These are phyloP conservation scores for Leucosporidium yakuticum DNA, from an alignment of 768 basidiomycete species.

Conservation along the genomic window DNA sequence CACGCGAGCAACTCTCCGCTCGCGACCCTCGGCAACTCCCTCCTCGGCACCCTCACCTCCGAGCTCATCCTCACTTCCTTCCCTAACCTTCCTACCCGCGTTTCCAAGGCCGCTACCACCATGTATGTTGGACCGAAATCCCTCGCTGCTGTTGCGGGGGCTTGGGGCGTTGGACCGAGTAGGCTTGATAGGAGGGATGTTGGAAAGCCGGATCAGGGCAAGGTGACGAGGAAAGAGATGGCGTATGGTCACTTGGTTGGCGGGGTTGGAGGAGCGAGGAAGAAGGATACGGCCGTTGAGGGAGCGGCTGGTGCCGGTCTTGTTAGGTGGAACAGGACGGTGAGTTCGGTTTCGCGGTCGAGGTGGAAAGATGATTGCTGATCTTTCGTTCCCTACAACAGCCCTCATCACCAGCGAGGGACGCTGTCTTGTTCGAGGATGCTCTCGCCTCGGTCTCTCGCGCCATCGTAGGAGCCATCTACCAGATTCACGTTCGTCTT, in stretches of 20 bases:
- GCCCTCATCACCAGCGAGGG: conserved; percentile 14
- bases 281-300: conserved; percentile 24
- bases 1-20: conserved; percentile 68
- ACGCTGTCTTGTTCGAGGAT: conserved; percentile 61
- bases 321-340: conserved; percentile 73
- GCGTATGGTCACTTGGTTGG: conserved; percentile 34
- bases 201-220: conserved; percentile 20
- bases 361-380: conserved; percentile 40
- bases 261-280: conserved; percentile 33
- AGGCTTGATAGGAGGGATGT: conserved; percentile 23
- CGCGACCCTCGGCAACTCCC: conserved; percentile 69
- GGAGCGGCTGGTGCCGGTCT: conserved; percentile 64
- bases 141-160: conserved; percentile 78
- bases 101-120: conserved; percentile 82
- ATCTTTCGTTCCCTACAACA: conserved; percentile 24
- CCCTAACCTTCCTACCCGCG: conserved; percentile 85
- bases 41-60: conserved; percentile 82
- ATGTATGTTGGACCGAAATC: conserved; percentile 83
- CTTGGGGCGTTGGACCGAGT: conserved; percentile 36
- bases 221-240: conserved; percentile 19
- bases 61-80: conserved; percentile 74
- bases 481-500: conserved; percentile 65
- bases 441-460: conserved; percentile 83
- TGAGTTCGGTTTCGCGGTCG: conserved; percentile 45
- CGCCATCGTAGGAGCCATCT: conserved; percentile 78